Base-by-base conservation (phyloP, 1,139 yeast species). In the Pichia sp. region DNA sequence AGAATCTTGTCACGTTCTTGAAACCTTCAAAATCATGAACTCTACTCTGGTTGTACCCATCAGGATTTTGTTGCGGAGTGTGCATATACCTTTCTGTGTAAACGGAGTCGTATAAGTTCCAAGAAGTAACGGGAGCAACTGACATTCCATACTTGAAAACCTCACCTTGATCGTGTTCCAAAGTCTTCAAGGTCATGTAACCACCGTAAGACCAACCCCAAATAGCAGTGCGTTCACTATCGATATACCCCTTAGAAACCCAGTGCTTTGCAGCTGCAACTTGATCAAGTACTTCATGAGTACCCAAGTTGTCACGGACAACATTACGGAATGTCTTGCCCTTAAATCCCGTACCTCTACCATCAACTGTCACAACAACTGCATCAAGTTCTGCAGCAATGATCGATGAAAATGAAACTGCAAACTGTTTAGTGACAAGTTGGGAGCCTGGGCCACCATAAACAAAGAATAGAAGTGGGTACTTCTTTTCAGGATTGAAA, bases 201-300 rank as follows among this genome's bases (percentile, higher is more conserved):
- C 91, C 93, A 40, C 93, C 93, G 52, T 81, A 82, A 3, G 87
- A 79, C 88, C 91, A 82, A 6, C 93, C 93, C 77, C 86, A 82
- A 36, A 82, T 72, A 2, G 85, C 84, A 11, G 81, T 73, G 44
- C 74, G 66, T 4, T 63, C 61, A 7, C 60, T 51, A 53, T 82
- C 84, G 29, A 81, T 79, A 49, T 72, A 82, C 3, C 67, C 47
- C 42, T 69, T 69, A 7, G 59, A 35, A 2, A 69, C 61, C 77
- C 85, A 82, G 2, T 66, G 44, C 42, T 69, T 69, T 2, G 83
- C 91, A 5, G 87, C 85, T 0, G 71, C 60, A 22, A 82, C 75
- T 56, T 82, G 88, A 55, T 82, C 93, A 23, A 62, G 52, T 3
- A 84, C 80, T 54, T 82, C 93, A 49, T 67, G 73, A 44, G 76